Conservation (phyloP, 306 rosid genomes). For the Dryas octopetala region DNA sequence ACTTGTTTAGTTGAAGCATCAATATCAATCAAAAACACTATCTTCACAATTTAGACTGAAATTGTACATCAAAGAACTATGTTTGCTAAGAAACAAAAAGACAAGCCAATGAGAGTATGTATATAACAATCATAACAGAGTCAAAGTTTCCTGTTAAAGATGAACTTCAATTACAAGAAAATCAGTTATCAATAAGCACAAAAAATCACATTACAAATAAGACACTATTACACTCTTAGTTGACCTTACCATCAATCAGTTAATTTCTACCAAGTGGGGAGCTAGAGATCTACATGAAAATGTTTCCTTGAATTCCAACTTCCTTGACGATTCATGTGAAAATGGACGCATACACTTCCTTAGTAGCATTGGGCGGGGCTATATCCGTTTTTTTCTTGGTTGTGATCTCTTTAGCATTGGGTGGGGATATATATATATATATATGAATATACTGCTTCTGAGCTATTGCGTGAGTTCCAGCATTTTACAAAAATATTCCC, state of each 20-base stretch:
- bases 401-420: background rate
- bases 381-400: conserved; percentile 20
- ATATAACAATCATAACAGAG: background rate
- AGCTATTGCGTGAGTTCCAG: too few relatives aligned
- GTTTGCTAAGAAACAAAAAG: background rate
- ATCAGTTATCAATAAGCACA: background rate
- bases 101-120: background rate
- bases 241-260: conserved; percentile 41
- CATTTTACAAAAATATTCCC: too few relatives aligned
- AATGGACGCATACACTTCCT: conserved; percentile 80
- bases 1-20: background rate
- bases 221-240: background rate
- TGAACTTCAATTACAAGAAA: conserved; percentile 8
- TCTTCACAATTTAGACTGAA: background rate
- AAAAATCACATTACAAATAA: conserved; percentile 4
- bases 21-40: background rate
- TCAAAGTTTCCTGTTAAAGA: background rate
- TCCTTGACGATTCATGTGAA: conserved; percentile 84
- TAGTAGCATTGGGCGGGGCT: conserved; percentile 74
- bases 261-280: conserved; percentile 94
- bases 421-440: too few relatives aligned
- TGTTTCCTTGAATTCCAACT: conserved; percentile 75
- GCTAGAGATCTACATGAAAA: conserved; percentile 75
- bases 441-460: too few relatives aligned
- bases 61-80: conserved; percentile 5